Evolutionary conservation across 2,329 filamentous ascomycete genomes (phyloP).

Genomic region (Cladobotryum protrusum): DNA sequence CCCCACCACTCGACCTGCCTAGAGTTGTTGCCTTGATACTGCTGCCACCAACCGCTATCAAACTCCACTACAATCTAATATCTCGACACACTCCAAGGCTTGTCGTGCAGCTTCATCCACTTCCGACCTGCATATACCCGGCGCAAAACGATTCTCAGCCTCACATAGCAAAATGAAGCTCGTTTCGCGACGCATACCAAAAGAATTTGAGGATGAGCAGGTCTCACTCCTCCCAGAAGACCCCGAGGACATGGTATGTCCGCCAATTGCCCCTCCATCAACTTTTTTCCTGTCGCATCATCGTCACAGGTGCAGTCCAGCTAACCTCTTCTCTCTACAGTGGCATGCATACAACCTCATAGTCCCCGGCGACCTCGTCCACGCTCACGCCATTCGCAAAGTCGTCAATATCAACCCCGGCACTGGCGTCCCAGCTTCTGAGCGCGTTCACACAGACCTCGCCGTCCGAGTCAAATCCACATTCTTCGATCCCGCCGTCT

Average conservation of each 20-base stretch:
- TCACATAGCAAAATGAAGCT: conserved; percentile 31
- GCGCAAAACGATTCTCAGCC: too few species aligned
- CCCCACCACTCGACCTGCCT: neutral
- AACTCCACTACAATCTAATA: too few species aligned
- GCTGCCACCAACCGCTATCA: too few species aligned
- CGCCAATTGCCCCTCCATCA: conserved; percentile 5
- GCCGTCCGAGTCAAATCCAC: conserved; percentile 51
- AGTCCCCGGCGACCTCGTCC: conserved; percentile 45
- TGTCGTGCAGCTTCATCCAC: too few species aligned
- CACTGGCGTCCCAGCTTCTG: conserved; percentile 41
- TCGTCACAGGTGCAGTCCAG: neutral
- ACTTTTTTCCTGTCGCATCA: neutral
- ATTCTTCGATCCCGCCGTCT: conserved; percentile 52
- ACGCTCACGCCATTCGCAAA: conserved; percentile 51
- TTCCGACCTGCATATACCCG: too few species aligned
- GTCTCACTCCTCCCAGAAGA: conserved; percentile 39
- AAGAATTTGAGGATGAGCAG: conserved; percentile 34
- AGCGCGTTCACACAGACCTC: conserved; percentile 53
- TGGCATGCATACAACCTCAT: conserved; percentile 60
- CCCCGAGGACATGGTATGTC: conserved; percentile 41
- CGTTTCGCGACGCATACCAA: conserved; percentile 30
- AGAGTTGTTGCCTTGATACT: too few species aligned
- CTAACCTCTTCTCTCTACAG: conserved; percentile 20
- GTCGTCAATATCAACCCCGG: conserved; percentile 45
- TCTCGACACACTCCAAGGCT: neutral